phyloP scores from a whole-genome alignment of 2,329 filamentous ascomycete genomes.

The Trichoderma guizhouense region DNA sequence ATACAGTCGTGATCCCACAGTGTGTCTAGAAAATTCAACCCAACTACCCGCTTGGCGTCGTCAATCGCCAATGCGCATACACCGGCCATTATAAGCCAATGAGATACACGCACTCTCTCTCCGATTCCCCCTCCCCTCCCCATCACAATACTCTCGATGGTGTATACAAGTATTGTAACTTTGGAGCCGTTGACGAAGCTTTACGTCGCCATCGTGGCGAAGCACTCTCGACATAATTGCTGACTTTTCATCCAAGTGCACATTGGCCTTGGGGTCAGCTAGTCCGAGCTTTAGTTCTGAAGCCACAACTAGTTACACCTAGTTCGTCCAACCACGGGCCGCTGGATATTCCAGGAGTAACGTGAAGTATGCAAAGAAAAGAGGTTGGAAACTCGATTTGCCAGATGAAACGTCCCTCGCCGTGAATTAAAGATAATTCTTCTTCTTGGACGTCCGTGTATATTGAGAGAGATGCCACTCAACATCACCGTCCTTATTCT shows the following conservation, averaged over 20 bases:
- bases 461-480: slow-evolving; percentile 98
- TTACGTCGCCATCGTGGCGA: slow-evolving; percentile 9
- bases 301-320: background rate
- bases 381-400: background rate
- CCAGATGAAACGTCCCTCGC: background rate
- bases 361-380: background rate
- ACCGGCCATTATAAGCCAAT: slow-evolving; percentile 1
- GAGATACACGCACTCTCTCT: background rate
- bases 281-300: background rate
- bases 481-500: slow-evolving; percentile 91
- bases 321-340: no score
- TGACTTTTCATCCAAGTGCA: background rate
- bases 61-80: background rate
- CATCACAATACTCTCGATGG: background rate
- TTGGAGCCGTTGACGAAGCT: background rate
- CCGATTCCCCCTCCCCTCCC: background rate
- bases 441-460: slow-evolving; percentile 89
- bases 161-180: background rate
- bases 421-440: slow-evolving; percentile 74
- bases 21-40: background rate
- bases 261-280: background rate
- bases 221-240: background rate
- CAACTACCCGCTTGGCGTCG: background rate
- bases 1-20: slow-evolving; percentile 1
- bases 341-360: background rate